Evolutionary conservation across 257 asterid species (phyloP).

Genomic region (Linaria vulgaris): DNA sequence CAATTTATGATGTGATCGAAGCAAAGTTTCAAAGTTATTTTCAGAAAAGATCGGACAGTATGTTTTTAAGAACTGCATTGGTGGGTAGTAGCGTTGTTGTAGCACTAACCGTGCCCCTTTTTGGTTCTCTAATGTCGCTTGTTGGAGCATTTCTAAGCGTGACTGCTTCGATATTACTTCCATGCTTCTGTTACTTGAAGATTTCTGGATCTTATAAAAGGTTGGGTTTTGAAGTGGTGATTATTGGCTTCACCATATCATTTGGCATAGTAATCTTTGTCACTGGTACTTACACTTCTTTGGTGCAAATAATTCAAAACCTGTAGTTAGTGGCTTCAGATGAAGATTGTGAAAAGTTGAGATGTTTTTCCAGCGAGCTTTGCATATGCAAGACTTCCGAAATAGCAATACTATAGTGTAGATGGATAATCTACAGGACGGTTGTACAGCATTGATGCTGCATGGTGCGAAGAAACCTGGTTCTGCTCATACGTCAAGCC

Average conservation of each 20-base stretch:
- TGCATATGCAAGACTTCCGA: no score
- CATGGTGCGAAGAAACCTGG: no score
- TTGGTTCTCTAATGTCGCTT: slow-evolving; percentile 64
- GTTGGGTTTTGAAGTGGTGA: slow-evolving; percentile 15
- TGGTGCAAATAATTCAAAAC: slow-evolving; percentile 20
- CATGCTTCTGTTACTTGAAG: slow-evolving; percentile 79
- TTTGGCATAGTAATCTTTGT: slow-evolving; percentile 33
- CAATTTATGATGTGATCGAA: slow-evolving; percentile 56
- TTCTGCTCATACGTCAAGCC: no score
- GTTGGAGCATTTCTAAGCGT: slow-evolving; percentile 72
- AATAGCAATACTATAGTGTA: no score
- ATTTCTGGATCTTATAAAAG: slow-evolving; percentile 49
- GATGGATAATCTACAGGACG: no score
- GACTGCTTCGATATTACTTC: slow-evolving; percentile 60
- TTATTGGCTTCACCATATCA: slow-evolving; percentile 15
- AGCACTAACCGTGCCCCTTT: slow-evolving; percentile 68
- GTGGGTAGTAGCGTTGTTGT: slow-evolving; percentile 61
- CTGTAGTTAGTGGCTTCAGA: slow-evolving; percentile 4
- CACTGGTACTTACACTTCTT: slow-evolving; percentile 31
- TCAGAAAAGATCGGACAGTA: slow-evolving; percentile 27
- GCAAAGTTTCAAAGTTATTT: slow-evolving; percentile 25
- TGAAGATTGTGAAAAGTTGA: no score
- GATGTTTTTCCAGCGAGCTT: no score
- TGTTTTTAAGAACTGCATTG: slow-evolving; percentile 44
- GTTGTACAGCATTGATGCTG: no score